Evolutionary conservation across 2,329 filamentous ascomycete species (phyloP), one percentile per base, ranked within the genome.

Genomic region (Pestalotiopsis fici): DNA sequence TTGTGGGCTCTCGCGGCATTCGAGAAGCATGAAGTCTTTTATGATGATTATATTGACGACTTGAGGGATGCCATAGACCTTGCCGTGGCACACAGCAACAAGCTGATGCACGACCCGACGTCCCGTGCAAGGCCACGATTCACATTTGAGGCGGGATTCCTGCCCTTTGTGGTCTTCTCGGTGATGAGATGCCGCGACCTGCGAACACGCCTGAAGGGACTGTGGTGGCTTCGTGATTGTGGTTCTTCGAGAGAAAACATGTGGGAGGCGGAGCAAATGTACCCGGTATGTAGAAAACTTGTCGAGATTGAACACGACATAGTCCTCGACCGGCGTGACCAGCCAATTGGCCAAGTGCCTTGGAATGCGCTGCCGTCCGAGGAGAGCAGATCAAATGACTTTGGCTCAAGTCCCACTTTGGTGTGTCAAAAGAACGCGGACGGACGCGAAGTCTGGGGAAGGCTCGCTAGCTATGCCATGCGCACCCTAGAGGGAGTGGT

Each of bases 61-160:
- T 82, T 82, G 21, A 67, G 70, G 4, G 68, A 69, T 0, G 76
- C 82, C 12, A 70, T 82, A 2, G 67, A 72, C 0, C 70, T 74
- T 18, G 78, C 76, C 0, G 64, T 68, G 0, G 63, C 65, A 4
- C 70, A 76, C 15, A 69, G 71, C 2, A 54, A 27, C 11, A 21
- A 7, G 18, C 13, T 15, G 27, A 12, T 2, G 35, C 7, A 31
- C 54, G 13, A n/a, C 57, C 12, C 39, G 54, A 5, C 27, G 55
- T 35, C 63, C 65, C 1, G 47, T 57, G 37, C 6, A 65, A 56
- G 55, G 23, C 62, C 4, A 55, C 67, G 31, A 23, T 83, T 83
- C 69, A 78, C 74, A 27, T 82, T 83, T n/a, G 79, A 81, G 66
- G 78, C 80, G 71, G 81, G 80, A 0, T 82, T 79, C 35, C 71